A percentile compares a stretch with the other conserved stretches of the same genome.
phyloP scores from a whole-genome alignment of 768 basidiomycete genomes.

The Trametes cubensis region DNA sequence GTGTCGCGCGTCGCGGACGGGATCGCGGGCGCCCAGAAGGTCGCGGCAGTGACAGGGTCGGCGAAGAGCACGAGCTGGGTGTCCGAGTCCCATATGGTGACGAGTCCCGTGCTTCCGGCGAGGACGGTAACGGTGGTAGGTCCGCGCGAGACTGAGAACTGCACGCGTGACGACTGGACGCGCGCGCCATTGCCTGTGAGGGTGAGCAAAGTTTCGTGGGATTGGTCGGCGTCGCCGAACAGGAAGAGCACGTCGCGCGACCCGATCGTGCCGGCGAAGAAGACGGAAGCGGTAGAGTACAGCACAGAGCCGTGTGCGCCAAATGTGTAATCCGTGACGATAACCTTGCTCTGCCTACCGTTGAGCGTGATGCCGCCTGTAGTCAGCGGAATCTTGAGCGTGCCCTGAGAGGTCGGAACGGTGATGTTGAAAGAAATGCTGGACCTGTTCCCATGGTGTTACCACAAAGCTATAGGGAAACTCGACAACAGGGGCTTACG shows the following conservation, averaged over 20 bases:
- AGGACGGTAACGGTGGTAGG: conserved; percentile 57
- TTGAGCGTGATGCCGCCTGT: conserved; percentile 56
- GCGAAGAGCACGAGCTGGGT: conserved; percentile 69
- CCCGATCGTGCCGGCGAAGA: conserved; percentile 60
- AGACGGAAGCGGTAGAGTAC: conserved; percentile 75
- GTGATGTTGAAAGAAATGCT: conserved; percentile 60
- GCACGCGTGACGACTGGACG: conserved; percentile 26
- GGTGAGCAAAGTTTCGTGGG: conserved; percentile 38
- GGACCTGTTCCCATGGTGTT: conserved; percentile 38
- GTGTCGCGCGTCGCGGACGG: conserved; percentile 37
- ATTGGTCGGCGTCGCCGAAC: conserved; percentile 38
- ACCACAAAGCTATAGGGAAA: neutral
- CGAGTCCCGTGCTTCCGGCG: conserved; percentile 56
- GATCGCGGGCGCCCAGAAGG: conserved; percentile 78
- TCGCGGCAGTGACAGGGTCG: conserved; percentile 65
- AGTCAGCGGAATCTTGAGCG: conserved; percentile 58
- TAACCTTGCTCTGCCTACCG: conserved; percentile 74
- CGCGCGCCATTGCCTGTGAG: conserved; percentile 23
- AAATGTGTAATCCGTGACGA: conserved; percentile 73
- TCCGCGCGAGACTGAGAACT: conserved; percentile 32
- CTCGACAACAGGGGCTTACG: conserved; percentile 45
- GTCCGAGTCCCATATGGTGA: conserved; percentile 67
- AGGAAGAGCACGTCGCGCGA: conserved; percentile 45
- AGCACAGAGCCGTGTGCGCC: conserved; percentile 54
- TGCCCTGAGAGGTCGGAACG: conserved; percentile 54